Percentiles rank a stretch among this genome's conserved stretches.
Conservation (phyloP, 2,329 filamentous ascomycete species). For the Fusarium marasasianum region DNA sequence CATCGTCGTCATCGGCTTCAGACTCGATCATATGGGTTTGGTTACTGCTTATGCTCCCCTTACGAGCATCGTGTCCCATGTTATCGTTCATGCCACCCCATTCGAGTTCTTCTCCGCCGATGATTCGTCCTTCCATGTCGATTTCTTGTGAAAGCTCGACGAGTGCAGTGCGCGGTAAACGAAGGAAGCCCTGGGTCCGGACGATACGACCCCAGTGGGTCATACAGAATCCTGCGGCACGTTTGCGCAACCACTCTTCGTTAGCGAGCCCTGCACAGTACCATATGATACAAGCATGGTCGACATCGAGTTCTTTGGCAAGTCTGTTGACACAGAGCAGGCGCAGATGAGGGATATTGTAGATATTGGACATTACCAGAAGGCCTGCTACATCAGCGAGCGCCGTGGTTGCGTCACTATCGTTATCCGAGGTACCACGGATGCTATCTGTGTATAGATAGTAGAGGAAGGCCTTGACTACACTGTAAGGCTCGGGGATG, state of each 20-base stretch:
- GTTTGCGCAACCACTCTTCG: conserved; percentile 92
- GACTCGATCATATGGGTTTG: conserved; percentile 66
- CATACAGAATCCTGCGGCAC: conserved; percentile 88
- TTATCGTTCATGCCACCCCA: conserved; percentile 61
- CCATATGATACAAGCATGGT: conserved; percentile 96
- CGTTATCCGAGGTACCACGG: conserved; percentile 59
- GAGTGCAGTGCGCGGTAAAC: conserved; percentile 79
- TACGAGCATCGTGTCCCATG: conserved; percentile 54
- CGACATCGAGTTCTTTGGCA: conserved; percentile 89
- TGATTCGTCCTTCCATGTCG: conserved; percentile 89
- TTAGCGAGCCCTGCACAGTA: conserved; percentile 89
- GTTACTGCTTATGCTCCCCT: conserved; percentile 69
- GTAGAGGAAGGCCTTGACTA: conserved; percentile 93
- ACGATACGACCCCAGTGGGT: conserved; percentile 96
- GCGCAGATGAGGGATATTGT: conserved; percentile 93
- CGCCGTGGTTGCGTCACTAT: conserved; percentile 76
- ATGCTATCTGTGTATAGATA: conserved; percentile 98
- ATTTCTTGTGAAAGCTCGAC: conserved; percentile 95
- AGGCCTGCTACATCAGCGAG: conserved; percentile 91
- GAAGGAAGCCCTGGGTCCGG: conserved; percentile 85
- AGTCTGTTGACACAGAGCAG: conserved; percentile 91
- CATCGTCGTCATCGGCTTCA: conserved; percentile 69
- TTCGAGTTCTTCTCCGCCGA: conserved; percentile 85
- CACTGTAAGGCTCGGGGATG: conserved; percentile 93
- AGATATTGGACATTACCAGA: conserved; percentile 97